Evolutionary conservation across 345 rosid species (phyloP).

Genomic region (Salix suchowensis): DNA sequence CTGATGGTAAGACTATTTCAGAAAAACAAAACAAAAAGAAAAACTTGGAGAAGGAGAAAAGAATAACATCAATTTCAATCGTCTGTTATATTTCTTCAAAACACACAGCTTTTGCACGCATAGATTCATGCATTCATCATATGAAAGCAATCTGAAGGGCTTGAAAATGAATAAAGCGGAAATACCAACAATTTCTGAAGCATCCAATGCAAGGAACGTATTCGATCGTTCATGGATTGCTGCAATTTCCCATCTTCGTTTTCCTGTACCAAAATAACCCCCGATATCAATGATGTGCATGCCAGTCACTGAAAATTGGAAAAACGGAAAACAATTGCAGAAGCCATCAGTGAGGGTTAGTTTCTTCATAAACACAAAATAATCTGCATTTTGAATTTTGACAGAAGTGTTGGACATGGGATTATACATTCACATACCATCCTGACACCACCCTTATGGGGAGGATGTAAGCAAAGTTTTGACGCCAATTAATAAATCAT

Average conservation of each 20-base stretch:
- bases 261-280: conserved; percentile 24
- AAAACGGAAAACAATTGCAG: background rate
- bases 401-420: background rate
- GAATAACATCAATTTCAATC: conserved; percentile 21
- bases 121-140: conserved; percentile 14
- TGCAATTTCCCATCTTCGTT: conserved; percentile 16
- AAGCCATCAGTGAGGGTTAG: background rate
- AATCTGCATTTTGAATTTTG: background rate
- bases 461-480: background rate
- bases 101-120: conserved; percentile 33
- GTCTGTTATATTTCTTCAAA: conserved; percentile 23
- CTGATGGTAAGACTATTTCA: conserved; percentile 12
- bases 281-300: background rate
- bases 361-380: background rate
- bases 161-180: conserved; percentile 24
- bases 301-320: background rate
- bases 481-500: background rate
- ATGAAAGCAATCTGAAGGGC: conserved; percentile 20
- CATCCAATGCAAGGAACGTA: conserved; percentile 16
- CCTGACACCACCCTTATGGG: background rate
- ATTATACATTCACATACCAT: background rate
- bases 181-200: conserved; percentile 19
- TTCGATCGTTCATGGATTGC: conserved; percentile 11
- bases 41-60: background rate
- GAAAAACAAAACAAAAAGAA: background rate